These are phyloP conservation scores for Lactifluus echinatus DNA, from an alignment of 768 basidiomycete genomes.

Conservation along the genomic window DNA sequence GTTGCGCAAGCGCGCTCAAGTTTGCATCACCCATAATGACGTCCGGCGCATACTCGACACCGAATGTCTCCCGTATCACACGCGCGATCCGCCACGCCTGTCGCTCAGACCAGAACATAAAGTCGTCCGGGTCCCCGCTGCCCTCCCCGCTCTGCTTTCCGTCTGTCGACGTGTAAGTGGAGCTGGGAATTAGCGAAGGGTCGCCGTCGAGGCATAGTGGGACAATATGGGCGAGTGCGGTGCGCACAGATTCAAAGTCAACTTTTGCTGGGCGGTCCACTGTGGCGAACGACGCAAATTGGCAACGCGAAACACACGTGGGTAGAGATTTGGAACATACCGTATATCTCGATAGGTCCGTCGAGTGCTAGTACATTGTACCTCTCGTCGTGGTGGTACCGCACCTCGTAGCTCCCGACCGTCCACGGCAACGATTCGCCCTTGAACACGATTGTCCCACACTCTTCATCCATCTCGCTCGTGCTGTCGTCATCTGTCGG, in stretches of 20 bases:
- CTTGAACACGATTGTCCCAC: slow-evolving; percentile 66
- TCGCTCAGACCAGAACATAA: slow-evolving; percentile 83
- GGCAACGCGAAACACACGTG: neutral
- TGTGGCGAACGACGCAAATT: slow-evolving; percentile 28
- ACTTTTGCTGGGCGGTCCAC: slow-evolving; percentile 60
- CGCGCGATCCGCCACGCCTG: slow-evolving; percentile 86
- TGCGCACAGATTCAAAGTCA: slow-evolving; percentile 57
- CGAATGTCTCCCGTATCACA: slow-evolving; percentile 74
- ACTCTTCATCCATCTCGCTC: slow-evolving; percentile 37
- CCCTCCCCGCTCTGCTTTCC: slow-evolving; percentile 25
- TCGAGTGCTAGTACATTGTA: slow-evolving; percentile 89
- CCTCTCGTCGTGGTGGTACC: slow-evolving; percentile 95
- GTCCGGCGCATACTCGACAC: slow-evolving; percentile 81
- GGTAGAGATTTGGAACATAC: slow-evolving; percentile 36
- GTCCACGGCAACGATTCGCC: slow-evolving; percentile 81
- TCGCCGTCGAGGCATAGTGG: slow-evolving; percentile 84
- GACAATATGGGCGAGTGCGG: slow-evolving; percentile 66
- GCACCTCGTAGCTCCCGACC: slow-evolving; percentile 78
- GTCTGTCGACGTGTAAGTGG: slow-evolving; percentile 18
- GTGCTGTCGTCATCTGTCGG: neutral
- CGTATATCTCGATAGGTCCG: slow-evolving; percentile 82
- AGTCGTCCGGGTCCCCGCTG: slow-evolving; percentile 78
- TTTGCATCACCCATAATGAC: slow-evolving; percentile 95
- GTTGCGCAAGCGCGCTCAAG: slow-evolving; percentile 69
- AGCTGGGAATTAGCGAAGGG: slow-evolving; percentile 67